Conservation (phyloP, 306 rosid genomes). For the Quercus aquifolioides region DNA sequence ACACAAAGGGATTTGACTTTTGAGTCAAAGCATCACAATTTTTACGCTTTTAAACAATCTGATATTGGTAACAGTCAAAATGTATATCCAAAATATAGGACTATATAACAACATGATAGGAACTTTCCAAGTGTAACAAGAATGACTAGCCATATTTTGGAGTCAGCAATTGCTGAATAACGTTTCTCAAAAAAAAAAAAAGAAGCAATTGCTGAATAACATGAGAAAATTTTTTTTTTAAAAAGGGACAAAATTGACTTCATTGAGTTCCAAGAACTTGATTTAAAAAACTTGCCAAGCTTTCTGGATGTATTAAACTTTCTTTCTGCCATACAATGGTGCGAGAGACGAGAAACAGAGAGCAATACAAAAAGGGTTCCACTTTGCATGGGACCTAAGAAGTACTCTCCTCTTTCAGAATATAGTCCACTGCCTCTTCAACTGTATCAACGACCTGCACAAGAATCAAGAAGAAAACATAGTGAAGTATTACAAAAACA, state of each 20-base stretch:
- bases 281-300: background rate
- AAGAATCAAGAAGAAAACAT: conserved; percentile 7
- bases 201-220: background rate
- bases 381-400: conserved; percentile 5
- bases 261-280: background rate
- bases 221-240: too few species aligned
- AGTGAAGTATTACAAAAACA: background rate
- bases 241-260: background rate
- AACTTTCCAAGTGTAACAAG: background rate
- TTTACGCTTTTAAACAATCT: too few species aligned
- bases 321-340: background rate
- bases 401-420: conserved; percentile 44
- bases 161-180: background rate
- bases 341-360: background rate
- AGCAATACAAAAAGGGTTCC: background rate
- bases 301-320: background rate
- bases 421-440: conserved; percentile 63
- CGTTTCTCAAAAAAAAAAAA: background rate
- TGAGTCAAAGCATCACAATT: too few species aligned
- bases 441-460: conserved; percentile 75
- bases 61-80: too few species aligned
- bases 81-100: background rate
- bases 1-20: too few species aligned
- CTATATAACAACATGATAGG: background rate
- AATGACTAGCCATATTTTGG: background rate